Evolutionary conservation across 2,329 filamentous ascomycete species (phyloP).

Genomic region (Penicillium sp.): DNA sequence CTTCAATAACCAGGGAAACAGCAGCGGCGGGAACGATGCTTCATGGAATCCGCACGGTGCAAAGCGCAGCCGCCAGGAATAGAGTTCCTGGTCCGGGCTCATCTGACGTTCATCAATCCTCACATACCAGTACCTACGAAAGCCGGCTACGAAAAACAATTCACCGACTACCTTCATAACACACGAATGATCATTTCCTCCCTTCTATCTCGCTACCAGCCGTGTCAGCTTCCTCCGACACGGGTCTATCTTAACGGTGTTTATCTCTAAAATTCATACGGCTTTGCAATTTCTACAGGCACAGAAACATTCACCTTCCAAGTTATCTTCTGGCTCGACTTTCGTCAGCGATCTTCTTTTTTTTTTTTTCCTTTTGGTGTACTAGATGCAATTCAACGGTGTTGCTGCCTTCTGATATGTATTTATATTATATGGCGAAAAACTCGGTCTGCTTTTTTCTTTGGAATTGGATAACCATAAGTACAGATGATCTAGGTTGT

Average conservation of each 20-base stretch:
- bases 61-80: constrained; percentile 77
- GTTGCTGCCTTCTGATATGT: constrained; percentile 11
- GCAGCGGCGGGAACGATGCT: constrained; percentile 53
- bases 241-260: background rate
- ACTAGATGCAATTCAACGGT: constrained; percentile 24
- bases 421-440: constrained; percentile 5
- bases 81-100: constrained; percentile 12
- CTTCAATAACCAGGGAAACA: constrained; percentile 56
- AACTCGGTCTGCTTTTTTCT: background rate
- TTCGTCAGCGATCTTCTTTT: background rate
- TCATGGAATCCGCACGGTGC: constrained; percentile 81
- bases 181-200: background rate
- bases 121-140: background rate
- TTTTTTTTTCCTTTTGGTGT: constrained; percentile 12
- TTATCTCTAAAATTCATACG: background rate
- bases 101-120: constrained; percentile 4
- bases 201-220: background rate
- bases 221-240: background rate
- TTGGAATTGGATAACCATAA: background rate
- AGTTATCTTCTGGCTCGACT: constrained; percentile 1
- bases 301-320: background rate
- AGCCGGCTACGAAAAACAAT: constrained; percentile 12
- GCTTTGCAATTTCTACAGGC: background rate
- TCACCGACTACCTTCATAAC: constrained; percentile 4
- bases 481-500: background rate